These are phyloP conservation scores for Tolypocladium capitatum DNA, from an alignment of 2,329 filamentous ascomycete genomes.

Conservation along the genomic window DNA sequence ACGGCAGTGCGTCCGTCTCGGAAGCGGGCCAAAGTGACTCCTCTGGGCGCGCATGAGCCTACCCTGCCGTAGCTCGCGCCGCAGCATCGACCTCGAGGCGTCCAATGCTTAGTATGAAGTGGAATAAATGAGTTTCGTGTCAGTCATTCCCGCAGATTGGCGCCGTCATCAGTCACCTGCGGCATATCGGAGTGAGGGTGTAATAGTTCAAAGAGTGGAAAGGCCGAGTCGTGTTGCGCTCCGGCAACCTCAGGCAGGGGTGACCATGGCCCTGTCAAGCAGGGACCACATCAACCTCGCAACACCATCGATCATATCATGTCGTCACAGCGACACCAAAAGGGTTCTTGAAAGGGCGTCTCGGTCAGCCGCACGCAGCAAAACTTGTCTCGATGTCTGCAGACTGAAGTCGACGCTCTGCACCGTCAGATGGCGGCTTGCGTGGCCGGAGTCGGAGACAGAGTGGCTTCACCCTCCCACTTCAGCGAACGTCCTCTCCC, in stretches of 20 bases:
- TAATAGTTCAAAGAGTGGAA: neutral
- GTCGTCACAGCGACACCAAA: neutral
- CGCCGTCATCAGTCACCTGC: neutral
- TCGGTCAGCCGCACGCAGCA: too few relatives aligned
- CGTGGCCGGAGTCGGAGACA: too few relatives aligned
- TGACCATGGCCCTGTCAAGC: too few relatives aligned
- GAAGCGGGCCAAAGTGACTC: neutral
- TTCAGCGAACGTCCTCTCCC: neutral
- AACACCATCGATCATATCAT: too few relatives aligned
- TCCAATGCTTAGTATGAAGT: neutral
- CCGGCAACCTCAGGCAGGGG: too few relatives aligned
- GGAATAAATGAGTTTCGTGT: neutral
- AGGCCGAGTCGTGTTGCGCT: neutral
- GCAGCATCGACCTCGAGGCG: conserved; percentile 2
- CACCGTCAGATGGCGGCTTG: too few relatives aligned
- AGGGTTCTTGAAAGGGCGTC: too few relatives aligned
- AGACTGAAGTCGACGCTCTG: too few relatives aligned
- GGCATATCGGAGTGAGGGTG: neutral
- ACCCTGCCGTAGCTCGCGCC: conserved; percentile 1
- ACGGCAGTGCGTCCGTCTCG: neutral
- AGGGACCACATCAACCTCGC: too few relatives aligned
- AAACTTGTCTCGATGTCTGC: too few relatives aligned
- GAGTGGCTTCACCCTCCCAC: neutral
- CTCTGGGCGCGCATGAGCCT: conserved; percentile 1
- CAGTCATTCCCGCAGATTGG: neutral